These are phyloP conservation scores for Metroxylon sagu DNA, from an alignment of 176 grass and related monocot species.

Conservation along the genomic window DNA sequence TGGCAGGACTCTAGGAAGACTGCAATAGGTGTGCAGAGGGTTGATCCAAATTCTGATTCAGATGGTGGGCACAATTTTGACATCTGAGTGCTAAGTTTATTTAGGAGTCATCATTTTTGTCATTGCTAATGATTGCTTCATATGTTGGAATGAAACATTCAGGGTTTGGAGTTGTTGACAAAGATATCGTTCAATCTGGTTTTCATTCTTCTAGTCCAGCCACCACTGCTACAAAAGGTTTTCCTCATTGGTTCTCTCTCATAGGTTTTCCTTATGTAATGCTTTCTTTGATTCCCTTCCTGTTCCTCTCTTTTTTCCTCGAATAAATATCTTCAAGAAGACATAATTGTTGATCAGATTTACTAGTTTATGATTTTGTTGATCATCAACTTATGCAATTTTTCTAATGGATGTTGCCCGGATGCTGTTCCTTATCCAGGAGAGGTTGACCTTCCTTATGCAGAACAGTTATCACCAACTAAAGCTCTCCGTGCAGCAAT, in stretches of 20 bases:
- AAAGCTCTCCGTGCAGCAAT: constrained; percentile 81
- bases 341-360: too few species aligned
- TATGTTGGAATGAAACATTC: too few species aligned
- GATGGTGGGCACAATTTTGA: constrained; percentile 23
- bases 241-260: background rate
- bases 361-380: background rate
- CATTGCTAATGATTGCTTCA: too few species aligned
- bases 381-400: background rate
- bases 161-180: constrained; percentile 3
- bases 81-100: background rate
- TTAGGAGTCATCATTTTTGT: too few species aligned
- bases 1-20: constrained; percentile 30
- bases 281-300: too few species aligned
- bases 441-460: constrained; percentile 31
- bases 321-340: too few species aligned
- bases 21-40: constrained; percentile 12
- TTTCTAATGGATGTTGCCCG: background rate
- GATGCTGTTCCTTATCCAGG: constrained; percentile 22
- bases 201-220: constrained; percentile 30
- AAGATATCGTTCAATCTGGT: constrained; percentile 17
- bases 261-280: too few species aligned
- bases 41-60: constrained; percentile 19
- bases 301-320: too few species aligned
- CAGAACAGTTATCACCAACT: constrained; percentile 56
- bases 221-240: constrained; percentile 39